Percentiles rank a stretch among this genome's conserved stretches.
These are phyloP conservation scores for Castanea sativa DNA, from an alignment of 306 rosid species.

Conservation along the genomic window DNA sequence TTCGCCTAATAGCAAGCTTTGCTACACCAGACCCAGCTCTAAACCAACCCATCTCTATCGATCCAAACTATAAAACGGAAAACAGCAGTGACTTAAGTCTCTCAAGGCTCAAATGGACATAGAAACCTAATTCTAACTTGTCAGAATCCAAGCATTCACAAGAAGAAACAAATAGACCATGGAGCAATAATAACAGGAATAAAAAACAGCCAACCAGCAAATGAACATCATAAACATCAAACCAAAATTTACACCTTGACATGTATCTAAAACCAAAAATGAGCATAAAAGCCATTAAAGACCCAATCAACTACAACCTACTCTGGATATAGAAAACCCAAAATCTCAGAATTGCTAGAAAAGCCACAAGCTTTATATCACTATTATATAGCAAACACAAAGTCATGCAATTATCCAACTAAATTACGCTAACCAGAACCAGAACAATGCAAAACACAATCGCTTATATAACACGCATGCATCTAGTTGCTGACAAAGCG, in stretches of 20 bases:
- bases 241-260: background rate
- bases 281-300: background rate
- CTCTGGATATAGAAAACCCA: background rate
- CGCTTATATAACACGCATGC: too few species aligned
- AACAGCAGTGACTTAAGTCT: background rate
- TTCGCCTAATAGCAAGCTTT: constrained; percentile 63
- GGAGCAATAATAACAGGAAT: background rate
- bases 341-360: too few species aligned
- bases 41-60: constrained; percentile 74
- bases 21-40: constrained; percentile 74
- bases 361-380: background rate
- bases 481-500: too few species aligned
- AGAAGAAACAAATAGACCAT: background rate
- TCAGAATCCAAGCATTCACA: background rate
- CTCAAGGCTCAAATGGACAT: constrained; percentile 15
- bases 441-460: too few species aligned
- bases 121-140: background rate
- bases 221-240: background rate
- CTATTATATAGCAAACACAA: background rate
- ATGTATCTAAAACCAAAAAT: background rate
- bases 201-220: background rate
- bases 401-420: background rate
- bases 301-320: background rate
- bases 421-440: too few species aligned
- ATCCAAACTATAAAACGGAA: constrained; percentile 18